Percentiles rank a stretch among this genome's conserved stretches.
Evolutionary conservation across 768 basidiomycete genomes (phyloP).

Genomic region (Tremella yokohamensis): DNA sequence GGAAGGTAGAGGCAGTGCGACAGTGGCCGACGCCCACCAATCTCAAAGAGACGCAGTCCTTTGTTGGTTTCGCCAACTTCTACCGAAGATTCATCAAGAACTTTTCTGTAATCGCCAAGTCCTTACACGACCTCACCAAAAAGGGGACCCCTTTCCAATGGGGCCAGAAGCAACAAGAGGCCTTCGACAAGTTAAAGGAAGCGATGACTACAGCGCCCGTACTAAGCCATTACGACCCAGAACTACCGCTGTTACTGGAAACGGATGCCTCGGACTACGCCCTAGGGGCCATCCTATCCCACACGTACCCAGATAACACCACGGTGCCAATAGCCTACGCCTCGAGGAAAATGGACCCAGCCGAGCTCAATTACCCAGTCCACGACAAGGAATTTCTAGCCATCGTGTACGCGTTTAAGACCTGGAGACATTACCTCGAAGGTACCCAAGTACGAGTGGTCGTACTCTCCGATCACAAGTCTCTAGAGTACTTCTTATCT

Average conservation of each 20-base stretch:
- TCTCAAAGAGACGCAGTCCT: slow-evolving; percentile 47
- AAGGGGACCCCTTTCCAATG: slow-evolving; percentile 9
- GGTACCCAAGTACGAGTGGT: not conserved
- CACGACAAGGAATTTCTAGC: slow-evolving; percentile 58
- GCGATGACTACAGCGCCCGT: slow-evolving; percentile 18
- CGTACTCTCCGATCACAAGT: slow-evolving; percentile 1
- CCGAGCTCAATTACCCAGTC: slow-evolving; percentile 57
- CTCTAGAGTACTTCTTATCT: slow-evolving; percentile 7
- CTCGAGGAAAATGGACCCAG: slow-evolving; percentile 28
- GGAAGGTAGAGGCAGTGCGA: slow-evolving; percentile 11
- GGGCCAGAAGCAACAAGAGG: not conserved
- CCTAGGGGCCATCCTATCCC: slow-evolving; percentile 43
- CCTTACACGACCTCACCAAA: slow-evolving; percentile 17
- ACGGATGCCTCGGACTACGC: slow-evolving; percentile 48
- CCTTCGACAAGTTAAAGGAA: slow-evolving; percentile 19
- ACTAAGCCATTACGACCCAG: slow-evolving; percentile 15
- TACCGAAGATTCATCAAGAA: slow-evolving; percentile 54
- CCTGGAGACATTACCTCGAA: slow-evolving; percentile 18
- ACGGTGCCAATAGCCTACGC: slow-evolving; percentile 52
- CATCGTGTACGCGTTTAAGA: slow-evolving; percentile 48
- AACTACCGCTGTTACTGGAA: slow-evolving; percentile 8
- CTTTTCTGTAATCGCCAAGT: slow-evolving; percentile 49
- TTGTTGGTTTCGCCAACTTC: slow-evolving; percentile 57
- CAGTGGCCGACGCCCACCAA: slow-evolving; percentile 23
- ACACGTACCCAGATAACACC: slow-evolving; percentile 10